Conservation (phyloP, 2,329 filamentous ascomycete species). For the Berkeleyomyces rouxiae region DNA sequence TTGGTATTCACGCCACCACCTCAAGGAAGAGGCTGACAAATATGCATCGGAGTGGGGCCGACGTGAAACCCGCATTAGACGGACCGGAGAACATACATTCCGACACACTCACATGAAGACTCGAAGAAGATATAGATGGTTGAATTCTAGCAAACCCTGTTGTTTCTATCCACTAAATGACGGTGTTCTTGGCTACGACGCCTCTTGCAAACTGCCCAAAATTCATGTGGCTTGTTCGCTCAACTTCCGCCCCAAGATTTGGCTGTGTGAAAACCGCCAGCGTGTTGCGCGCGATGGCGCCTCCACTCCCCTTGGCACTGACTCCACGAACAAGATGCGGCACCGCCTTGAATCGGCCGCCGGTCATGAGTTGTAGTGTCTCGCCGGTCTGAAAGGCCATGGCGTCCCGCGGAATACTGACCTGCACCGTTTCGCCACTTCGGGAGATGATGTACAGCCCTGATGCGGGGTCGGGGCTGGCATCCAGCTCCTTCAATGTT, state of each 20-base stretch:
- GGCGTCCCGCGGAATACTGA: slow-evolving; percentile 78
- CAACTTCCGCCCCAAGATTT: slow-evolving; percentile 67
- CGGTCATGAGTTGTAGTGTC: slow-evolving; percentile 75
- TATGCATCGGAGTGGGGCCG: slow-evolving; percentile 1
- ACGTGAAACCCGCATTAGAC: neutral
- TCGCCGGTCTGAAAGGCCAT: slow-evolving; percentile 95
- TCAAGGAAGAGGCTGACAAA: slow-evolving; percentile 10
- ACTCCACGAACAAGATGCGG: slow-evolving; percentile 87
- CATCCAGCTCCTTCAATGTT: slow-evolving; percentile 51
- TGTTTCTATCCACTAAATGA: slow-evolving; percentile 20
- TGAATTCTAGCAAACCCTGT: neutral
- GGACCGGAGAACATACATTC: neutral
- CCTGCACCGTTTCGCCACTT: slow-evolving; percentile 67
- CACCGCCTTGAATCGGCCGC: slow-evolving; percentile 82
- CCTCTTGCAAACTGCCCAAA: slow-evolving; percentile 62
- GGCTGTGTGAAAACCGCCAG: slow-evolving; percentile 95
- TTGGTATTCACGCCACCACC: neutral
- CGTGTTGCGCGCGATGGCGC: slow-evolving; percentile 61
- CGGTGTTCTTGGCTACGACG: slow-evolving; percentile 43
- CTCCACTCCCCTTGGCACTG: slow-evolving; percentile 33
- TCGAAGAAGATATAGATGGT: neutral
- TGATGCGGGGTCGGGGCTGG: slow-evolving; percentile 66
- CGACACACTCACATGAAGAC: neutral
- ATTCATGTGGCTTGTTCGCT: slow-evolving; percentile 46
- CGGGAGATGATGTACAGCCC: slow-evolving; percentile 92